Conservation (phyloP, 2,329 filamentous ascomycete species). For the Lecanoromycetidae sp. region DNA sequence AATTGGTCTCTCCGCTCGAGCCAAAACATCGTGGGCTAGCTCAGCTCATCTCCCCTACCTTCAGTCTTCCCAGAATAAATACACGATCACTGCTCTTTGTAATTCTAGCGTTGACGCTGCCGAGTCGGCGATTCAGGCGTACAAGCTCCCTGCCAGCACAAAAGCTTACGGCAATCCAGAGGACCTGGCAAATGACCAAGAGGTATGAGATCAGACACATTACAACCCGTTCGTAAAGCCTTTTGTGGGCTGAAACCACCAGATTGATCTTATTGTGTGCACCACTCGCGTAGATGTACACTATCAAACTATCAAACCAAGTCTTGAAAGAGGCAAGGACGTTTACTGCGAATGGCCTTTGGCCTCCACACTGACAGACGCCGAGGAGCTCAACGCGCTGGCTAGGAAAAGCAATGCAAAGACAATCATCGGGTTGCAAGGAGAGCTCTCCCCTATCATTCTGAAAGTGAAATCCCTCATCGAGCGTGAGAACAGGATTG, state of each 20-base stretch:
- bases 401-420: conserved; percentile 26
- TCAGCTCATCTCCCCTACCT: conserved; percentile 50
- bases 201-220: conserved; percentile 9
- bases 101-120: conserved; percentile 40
- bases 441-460: conserved; percentile 34
- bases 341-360: conserved; percentile 50
- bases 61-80: conserved; percentile 28
- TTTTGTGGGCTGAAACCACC: conserved; percentile 27
- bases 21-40: conserved; percentile 41
- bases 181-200: conserved; percentile 14
- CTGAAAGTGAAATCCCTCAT: conserved; percentile 37
- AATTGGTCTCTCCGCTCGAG: conserved; percentile 46
- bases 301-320: conserved; percentile 34
- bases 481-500: conserved; percentile 33
- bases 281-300: conserved; percentile 45
- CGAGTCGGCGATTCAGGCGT: conserved; percentile 32
- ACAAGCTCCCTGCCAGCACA: conserved; percentile 31
- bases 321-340: conserved; percentile 40
- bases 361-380: conserved; percentile 33
- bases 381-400: conserved; percentile 31
- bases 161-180: conserved; percentile 41
- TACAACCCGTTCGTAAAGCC: conserved; percentile 21
- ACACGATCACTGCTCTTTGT: conserved; percentile 40
- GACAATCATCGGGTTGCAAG: conserved; percentile 42
- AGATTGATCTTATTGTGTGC: conserved; percentile 44